These are phyloP conservation scores for Epichloe hybrida DNA, from an alignment of 2,329 filamentous ascomycete species.

Conservation along the genomic window DNA sequence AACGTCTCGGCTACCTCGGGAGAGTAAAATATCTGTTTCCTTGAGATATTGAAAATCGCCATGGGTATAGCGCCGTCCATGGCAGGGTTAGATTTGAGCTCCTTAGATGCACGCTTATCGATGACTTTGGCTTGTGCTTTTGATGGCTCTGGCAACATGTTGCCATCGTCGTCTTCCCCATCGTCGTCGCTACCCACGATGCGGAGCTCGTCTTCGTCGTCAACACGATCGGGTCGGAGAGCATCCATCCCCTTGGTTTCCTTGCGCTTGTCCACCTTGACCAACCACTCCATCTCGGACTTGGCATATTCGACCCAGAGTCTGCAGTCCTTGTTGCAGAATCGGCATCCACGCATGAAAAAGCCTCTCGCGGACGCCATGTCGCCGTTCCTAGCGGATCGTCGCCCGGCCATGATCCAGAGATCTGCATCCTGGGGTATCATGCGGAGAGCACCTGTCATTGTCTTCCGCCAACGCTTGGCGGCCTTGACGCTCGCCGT, in stretches of 20 bases:
- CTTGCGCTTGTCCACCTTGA: conserved; percentile 61
- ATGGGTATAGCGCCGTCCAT: conserved; percentile 87
- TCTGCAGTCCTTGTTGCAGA: conserved; percentile 61
- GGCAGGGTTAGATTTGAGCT: conserved; percentile 63
- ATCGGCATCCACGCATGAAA: conserved; percentile 81
- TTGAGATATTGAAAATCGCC: conserved; percentile 78
- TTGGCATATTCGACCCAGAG: conserved; percentile 87
- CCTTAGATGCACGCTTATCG: conserved; percentile 29
- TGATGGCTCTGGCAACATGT: conserved; percentile 32
- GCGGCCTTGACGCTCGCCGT: conserved; percentile 53
- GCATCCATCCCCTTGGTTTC: conserved; percentile 33
- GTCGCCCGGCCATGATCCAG: conserved; percentile 75
- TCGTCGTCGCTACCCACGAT: conserved; percentile 32
- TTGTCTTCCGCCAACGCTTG: conserved; percentile 50
- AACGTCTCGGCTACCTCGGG: conserved; percentile 57
- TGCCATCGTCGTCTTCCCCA: conserved; percentile 28
- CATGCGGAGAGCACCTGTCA: conserved; percentile 62
- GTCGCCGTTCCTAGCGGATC: conserved; percentile 67
- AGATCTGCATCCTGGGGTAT: conserved; percentile 72
- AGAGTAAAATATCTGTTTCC: conserved; percentile 61
- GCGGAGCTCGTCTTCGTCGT: conserved; percentile 35
- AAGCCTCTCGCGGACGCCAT: conserved; percentile 73
- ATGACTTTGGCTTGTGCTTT: conserved; percentile 29
- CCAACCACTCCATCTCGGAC: conserved; percentile 85
- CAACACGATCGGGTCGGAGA: conserved; percentile 32